A percentile compares a stretch with the other conserved stretches of the same genome.
These are phyloP conservation scores for Fusarium nurragi DNA, from an alignment of 2,329 filamentous ascomycete species.

Conservation along the genomic window DNA sequence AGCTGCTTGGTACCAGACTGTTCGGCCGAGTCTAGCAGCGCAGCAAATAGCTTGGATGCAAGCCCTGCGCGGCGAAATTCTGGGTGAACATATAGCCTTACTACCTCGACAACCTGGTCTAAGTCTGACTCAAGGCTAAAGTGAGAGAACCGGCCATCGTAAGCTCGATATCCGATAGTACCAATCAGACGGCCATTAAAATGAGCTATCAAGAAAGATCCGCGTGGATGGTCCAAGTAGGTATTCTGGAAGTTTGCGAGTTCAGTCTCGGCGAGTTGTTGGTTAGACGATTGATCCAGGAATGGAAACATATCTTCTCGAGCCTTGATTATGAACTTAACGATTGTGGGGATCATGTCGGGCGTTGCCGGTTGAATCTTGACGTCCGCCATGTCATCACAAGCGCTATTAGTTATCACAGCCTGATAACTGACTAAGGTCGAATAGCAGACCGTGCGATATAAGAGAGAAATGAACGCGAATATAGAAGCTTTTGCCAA, in stretches of 20 bases:
- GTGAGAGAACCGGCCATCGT: slow-evolving; percentile 41
- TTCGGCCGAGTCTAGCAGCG: slow-evolving; percentile 26
- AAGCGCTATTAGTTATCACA: rapidly evolving
- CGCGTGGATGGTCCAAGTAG: slow-evolving; percentile 38
- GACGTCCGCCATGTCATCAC: slow-evolving; percentile 4
- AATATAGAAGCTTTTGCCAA: neutral
- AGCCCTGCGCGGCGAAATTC: slow-evolving; percentile 42
- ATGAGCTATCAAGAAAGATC: slow-evolving; percentile 35
- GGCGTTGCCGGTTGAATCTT: slow-evolving; percentile 22
- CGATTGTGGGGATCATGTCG: slow-evolving; percentile 38
- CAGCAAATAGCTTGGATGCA: slow-evolving; percentile 39
- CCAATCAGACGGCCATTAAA: slow-evolving; percentile 32
- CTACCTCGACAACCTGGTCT: slow-evolving; percentile 40
- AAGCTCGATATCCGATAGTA: slow-evolving; percentile 41
- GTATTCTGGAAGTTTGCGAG: slow-evolving; percentile 33
- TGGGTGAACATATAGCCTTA: slow-evolving; percentile 44
- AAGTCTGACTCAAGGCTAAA: slow-evolving; percentile 22
- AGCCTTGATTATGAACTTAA: slow-evolving; percentile 37
- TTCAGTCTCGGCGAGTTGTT: slow-evolving; percentile 26
- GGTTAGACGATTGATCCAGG: slow-evolving; percentile 31
- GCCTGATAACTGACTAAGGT: too few relatives aligned
- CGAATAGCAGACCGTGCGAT: too few relatives aligned
- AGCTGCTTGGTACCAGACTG: slow-evolving; percentile 29
- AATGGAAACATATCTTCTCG: slow-evolving; percentile 46
- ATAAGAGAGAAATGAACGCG: neutral